These are phyloP conservation scores for Trichoderma hamatum DNA, from an alignment of 2,329 filamentous ascomycete genomes.

Conservation along the genomic window DNA sequence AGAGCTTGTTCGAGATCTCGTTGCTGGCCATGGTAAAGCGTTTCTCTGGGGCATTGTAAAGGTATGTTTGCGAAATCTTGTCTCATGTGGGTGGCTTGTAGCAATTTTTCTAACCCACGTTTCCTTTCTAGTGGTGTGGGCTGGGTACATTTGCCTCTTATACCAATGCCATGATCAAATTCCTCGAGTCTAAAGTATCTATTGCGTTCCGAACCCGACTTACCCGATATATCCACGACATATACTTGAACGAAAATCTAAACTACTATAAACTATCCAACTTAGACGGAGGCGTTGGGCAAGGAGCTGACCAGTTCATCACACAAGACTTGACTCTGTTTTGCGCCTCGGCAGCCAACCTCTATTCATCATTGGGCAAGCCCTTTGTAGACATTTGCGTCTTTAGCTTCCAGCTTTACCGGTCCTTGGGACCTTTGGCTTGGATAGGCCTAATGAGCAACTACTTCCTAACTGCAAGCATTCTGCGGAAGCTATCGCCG, in stretches of 20 bases:
- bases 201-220: constrained; percentile 96
- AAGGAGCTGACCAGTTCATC: constrained; percentile 94
- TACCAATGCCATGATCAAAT: constrained; percentile 99
- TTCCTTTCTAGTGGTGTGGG: constrained; percentile 71
- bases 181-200: constrained; percentile 94
- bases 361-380: constrained; percentile 97
- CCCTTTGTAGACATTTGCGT: constrained; percentile 95
- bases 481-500: constrained; percentile 84
- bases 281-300: constrained; percentile 87
- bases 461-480: constrained; percentile 91
- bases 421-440: constrained; percentile 84
- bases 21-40: constrained; percentile 87
- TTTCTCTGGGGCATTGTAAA: constrained; percentile 90
- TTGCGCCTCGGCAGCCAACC: constrained; percentile 84
- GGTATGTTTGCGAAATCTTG: constrained; percentile 43
- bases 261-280: constrained; percentile 97
- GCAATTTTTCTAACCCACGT: not conserved
- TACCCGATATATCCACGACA: constrained; percentile 94
- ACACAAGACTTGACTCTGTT: constrained; percentile 96
- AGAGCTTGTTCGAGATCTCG: constrained; percentile 92
- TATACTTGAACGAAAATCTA: constrained; percentile 91
- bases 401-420: constrained; percentile 97
- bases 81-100: not conserved
- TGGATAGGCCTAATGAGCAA: constrained; percentile 85
- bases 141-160: constrained; percentile 93